Base-by-base conservation (phyloP, 345 rosid genomes). In the Atalantia buxifolia region DNA sequence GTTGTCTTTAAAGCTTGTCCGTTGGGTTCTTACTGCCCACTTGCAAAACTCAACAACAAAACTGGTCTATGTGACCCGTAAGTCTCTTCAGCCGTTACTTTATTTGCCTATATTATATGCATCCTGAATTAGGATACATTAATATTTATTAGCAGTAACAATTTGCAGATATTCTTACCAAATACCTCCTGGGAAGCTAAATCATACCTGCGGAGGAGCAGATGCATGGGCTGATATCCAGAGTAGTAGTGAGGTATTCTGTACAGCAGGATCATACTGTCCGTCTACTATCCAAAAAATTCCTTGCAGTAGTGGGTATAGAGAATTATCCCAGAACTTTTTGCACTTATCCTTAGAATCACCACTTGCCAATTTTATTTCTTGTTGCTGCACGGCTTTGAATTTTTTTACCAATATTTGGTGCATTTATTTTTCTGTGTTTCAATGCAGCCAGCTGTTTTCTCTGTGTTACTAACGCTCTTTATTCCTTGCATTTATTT, bases 21-120 rank as follows among this genome's bases (percentile, higher is more conserved):
- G 2, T 78, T 94, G 82, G 99, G 99, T 84, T 81, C 98, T 71
- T 89, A 88, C 81, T 97, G 99, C 77, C 99, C 99, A 57, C 82
- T 80, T 78, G 87, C 94, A 73, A 87, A 81, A 65, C 86, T 91
- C 70, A 92, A 94, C 76, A 86, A 81, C 66, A 85, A 87, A 76
- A 94, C 92, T n/a, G 98, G 98, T 63, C 75, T 89, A 78, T 96
- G 99, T 66, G 98, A 96, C 82, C 99, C 98, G 98, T 96, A 90
- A 90, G 98, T 87, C 82, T 75, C 69, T 78, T 81, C 73, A 66
- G 79, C 76, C 60, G 78, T 59, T 71, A 31, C 16, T 56, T 3
- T 24, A 30, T 16, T 75, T 42, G 18, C 16, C 75, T 25, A 64
- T 68, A 45, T 69, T n/a, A 18, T 48, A 76, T 71, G 55, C 53